These are phyloP conservation scores for Cicer yamashitae DNA, from an alignment of 306 rosid species.

Conservation along the genomic window DNA sequence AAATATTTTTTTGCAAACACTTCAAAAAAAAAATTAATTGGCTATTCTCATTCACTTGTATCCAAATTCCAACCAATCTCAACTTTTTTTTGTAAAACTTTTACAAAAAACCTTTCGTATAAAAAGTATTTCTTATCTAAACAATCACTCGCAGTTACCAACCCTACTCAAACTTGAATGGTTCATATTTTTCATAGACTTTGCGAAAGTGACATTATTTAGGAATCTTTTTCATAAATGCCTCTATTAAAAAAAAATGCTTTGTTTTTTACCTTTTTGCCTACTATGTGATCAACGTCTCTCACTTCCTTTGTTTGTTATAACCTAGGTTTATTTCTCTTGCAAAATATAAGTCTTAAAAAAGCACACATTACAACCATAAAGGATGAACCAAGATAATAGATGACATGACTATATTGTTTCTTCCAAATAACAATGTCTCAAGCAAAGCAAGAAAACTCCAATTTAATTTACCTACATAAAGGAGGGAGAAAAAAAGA, in stretches of 20 bases:
- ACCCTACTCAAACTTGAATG: not conserved
- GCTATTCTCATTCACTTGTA: not conserved
- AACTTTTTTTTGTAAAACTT: not conserved
- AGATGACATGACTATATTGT: constrained; percentile 2
- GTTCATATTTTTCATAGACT: not conserved
- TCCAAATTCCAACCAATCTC: not conserved
- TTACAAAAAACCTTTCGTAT: not conserved
- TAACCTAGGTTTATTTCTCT: not conserved
- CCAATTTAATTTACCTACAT: constrained; percentile 39
- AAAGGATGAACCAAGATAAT: constrained; percentile 19
- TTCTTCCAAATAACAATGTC: constrained; percentile 34
- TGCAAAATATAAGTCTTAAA: not conserved
- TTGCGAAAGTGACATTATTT: not conserved
- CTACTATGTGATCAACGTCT: not conserved
- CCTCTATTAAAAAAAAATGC: not conserved
- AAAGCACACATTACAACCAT: not conserved
- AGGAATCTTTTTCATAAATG: not conserved
- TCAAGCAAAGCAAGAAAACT: constrained; percentile 33
- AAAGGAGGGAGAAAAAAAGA: not conserved
- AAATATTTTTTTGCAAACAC: not conserved
- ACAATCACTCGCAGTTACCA: too few relatives aligned
- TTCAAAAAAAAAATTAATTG: not conserved
- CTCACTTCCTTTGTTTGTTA: not conserved
- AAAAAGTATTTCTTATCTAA: too few relatives aligned
- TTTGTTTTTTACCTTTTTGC: not conserved